These are phyloP conservation scores for Handroanthus guayacan DNA, from an alignment of 257 asterid species.

Conservation along the genomic window DNA sequence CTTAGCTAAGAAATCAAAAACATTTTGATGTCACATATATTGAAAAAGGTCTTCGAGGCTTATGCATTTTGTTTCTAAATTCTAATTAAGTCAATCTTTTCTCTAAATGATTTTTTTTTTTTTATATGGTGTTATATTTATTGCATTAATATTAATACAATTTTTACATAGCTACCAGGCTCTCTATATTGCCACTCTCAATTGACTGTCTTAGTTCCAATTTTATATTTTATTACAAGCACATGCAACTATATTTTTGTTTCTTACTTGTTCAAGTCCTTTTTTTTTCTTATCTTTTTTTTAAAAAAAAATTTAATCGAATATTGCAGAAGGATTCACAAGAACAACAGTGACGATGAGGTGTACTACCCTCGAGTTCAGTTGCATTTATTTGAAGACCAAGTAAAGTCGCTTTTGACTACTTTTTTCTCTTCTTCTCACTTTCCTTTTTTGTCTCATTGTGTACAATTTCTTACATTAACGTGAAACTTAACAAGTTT, in stretches of 20 bases:
- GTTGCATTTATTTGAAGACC: slow-evolving; percentile 48
- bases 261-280: background rate
- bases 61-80: too few species aligned
- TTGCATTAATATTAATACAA: too few species aligned
- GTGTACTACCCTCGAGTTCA: slow-evolving; percentile 63
- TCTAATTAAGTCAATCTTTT: too few species aligned
- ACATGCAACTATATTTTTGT: background rate
- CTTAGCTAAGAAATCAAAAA: too few species aligned
- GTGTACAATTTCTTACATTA: background rate
- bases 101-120: too few species aligned
- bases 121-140: too few species aligned
- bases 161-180: too few species aligned
- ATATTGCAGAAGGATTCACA: slow-evolving; percentile 43
- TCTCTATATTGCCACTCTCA: background rate
- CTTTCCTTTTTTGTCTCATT: background rate
- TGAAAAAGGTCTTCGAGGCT: too few species aligned
- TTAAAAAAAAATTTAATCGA: too few species aligned
- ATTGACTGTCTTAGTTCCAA: background rate
- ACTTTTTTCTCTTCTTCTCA: background rate
- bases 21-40: too few species aligned
- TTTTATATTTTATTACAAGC: background rate
- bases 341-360: slow-evolving; percentile 34
- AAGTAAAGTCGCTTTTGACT: slow-evolving; percentile 44
- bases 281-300: too few species aligned
- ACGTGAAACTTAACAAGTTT: too few species aligned